Percentiles rank a stretch among this genome's conserved stretches.
These are phyloP conservation scores for Globisporangium radiosum DNA, from an alignment of 352 stramenopile genomes.

Conservation along the genomic window DNA sequence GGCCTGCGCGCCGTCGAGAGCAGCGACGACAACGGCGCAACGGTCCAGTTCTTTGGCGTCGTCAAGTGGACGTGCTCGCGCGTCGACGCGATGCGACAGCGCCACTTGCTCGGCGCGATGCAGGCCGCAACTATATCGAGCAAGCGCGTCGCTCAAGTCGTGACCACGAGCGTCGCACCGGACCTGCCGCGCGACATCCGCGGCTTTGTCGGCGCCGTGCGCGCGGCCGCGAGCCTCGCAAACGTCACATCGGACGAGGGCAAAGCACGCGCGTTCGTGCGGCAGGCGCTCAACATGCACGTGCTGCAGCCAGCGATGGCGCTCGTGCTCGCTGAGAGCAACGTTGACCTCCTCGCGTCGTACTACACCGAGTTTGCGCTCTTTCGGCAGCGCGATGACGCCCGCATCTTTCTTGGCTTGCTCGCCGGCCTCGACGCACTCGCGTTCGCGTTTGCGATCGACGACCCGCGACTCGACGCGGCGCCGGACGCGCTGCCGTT, in stretches of 20 bases:
- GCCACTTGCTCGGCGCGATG: constrained; percentile 62
- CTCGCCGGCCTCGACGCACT: constrained; percentile 58
- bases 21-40: constrained; percentile 31
- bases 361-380: constrained; percentile 80
- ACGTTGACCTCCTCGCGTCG: constrained; percentile 65
- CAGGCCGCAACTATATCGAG: constrained; percentile 14
- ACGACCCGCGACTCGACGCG: constrained; percentile 62
- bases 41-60: constrained; percentile 82
- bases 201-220: constrained; percentile 57
- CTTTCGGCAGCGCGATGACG: constrained; percentile 73
- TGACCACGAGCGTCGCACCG: constrained; percentile 63
- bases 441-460: constrained; percentile 75
- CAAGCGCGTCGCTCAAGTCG: constrained; percentile 50
- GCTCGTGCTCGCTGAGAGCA: constrained; percentile 64
- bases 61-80: constrained; percentile 84
- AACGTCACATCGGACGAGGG: constrained; percentile 71
- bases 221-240: constrained; percentile 44
- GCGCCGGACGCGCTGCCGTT: constrained; percentile 69
- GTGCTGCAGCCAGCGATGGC: constrained; percentile 61
- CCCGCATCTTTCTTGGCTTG: constrained; percentile 68
- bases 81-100: constrained; percentile 63
- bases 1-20: constrained; percentile 57
- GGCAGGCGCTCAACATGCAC: constrained; percentile 81
- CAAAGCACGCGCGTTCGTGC: constrained; percentile 69
- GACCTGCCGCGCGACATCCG: constrained; percentile 66